These are phyloP conservation scores for Globisporangium perplexum DNA, from an alignment of 352 stramenopile genomes.

Conservation along the genomic window DNA sequence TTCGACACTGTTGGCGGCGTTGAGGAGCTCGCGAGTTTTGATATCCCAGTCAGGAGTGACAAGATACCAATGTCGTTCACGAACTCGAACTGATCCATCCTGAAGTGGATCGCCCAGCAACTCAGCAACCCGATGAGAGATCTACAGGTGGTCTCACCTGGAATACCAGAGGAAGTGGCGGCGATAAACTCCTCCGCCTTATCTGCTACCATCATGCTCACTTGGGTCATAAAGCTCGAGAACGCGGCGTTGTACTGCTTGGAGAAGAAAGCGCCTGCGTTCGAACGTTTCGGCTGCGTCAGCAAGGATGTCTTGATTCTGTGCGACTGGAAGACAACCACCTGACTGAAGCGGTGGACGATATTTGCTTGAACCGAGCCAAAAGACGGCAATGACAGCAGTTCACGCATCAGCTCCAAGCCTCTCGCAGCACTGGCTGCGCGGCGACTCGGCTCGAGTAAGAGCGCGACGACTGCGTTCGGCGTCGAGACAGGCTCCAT, in stretches of 20 bases:
- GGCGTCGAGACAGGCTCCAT: constrained; percentile 23
- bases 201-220: constrained; percentile 31
- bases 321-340: constrained; percentile 33
- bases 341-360: constrained; percentile 40
- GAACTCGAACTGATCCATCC: constrained; percentile 37
- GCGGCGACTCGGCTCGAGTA: constrained; percentile 48
- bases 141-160: neutral
- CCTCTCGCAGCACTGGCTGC: constrained; percentile 33
- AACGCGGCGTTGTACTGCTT: constrained; percentile 26
- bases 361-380: constrained; percentile 49
- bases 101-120: constrained; percentile 35
- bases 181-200: constrained; percentile 17
- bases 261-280: constrained; percentile 26
- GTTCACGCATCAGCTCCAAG: constrained; percentile 35
- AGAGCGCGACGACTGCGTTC: constrained; percentile 16
- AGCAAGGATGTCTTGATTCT: neutral
- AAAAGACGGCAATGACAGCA: constrained; percentile 34
- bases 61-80: constrained; percentile 46
- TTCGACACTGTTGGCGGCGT: too few relatives aligned
- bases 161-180: neutral
- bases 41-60: constrained; percentile 27
- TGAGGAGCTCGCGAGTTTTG: neutral
- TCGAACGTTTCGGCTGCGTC: constrained; percentile 3
- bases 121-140: constrained; percentile 27
- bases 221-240: constrained; percentile 22